phyloP scores from a whole-genome alignment of 2,329 filamentous ascomycete species.

The Neopestalotiopsis sp. region DNA sequence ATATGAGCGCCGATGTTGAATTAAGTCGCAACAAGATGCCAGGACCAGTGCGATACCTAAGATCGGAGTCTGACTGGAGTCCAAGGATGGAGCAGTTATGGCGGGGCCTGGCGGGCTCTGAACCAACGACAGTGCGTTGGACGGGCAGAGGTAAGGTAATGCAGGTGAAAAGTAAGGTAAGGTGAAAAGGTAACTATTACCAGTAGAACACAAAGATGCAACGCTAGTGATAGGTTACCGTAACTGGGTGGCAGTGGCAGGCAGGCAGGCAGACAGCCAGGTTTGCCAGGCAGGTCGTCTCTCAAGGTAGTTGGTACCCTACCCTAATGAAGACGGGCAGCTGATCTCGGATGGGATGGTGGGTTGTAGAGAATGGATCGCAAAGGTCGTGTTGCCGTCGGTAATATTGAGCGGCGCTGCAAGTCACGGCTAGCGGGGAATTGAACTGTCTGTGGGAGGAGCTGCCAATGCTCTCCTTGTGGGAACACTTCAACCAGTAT shows the following conservation, averaged over 20 bases:
- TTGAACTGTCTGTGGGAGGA: background rate
- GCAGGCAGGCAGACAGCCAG: background rate
- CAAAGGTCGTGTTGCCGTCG: conserved; percentile 6
- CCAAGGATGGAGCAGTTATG: conserved; percentile 12
- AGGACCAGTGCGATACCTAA: background rate
- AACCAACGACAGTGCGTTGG: background rate
- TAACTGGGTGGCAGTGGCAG: background rate
- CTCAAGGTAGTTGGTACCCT: background rate
- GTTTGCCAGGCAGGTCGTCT: background rate
- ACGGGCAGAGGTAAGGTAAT: background rate
- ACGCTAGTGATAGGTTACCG: background rate
- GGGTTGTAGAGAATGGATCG: background rate
- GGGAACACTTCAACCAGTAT: background rate
- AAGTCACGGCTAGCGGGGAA: conserved; percentile 4
- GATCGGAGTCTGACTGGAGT: conserved; percentile 11
- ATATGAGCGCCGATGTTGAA: conserved; percentile 14
- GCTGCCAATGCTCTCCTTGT: background rate
- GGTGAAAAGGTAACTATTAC: conserved; percentile 1
- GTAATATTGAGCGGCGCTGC: conserved; percentile 3
- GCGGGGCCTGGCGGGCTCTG: conserved; percentile 9
- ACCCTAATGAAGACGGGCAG: background rate
- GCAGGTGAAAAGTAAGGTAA: background rate
- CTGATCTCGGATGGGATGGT: conserved; percentile 10
- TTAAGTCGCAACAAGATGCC: conserved; percentile 19
- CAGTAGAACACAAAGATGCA: background rate